Evolutionary conservation across 208 protist genomes (phyloP).

Genomic region (Porcisia hertigi): DNA sequence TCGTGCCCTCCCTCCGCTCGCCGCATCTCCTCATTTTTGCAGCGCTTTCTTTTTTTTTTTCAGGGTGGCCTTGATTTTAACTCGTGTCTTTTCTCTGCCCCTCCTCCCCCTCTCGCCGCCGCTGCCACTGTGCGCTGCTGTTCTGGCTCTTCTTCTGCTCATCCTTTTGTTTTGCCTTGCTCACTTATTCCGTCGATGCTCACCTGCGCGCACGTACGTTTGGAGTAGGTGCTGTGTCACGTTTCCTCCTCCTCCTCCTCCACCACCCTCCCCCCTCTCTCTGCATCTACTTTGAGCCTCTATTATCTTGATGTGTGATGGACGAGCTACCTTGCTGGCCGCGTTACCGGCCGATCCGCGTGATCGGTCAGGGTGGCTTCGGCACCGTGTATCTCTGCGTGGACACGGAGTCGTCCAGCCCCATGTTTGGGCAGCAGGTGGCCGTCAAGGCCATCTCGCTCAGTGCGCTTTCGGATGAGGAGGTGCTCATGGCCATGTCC

Average conservation of each 20-base stretch:
- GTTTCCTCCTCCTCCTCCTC: conserved; percentile 1
- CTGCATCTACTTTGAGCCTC: neutral
- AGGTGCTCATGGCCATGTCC: conserved; percentile 72
- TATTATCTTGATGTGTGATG: neutral
- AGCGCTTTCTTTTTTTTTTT: too few species aligned
- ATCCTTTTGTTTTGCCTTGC: too few species aligned
- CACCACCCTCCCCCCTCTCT: conserved; percentile 10
- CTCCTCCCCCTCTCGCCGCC: too few species aligned
- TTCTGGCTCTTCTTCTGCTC: too few species aligned
- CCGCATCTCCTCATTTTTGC: too few species aligned
- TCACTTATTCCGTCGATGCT: too few species aligned
- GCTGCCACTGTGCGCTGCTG: too few species aligned
- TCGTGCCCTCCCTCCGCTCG: too few species aligned
- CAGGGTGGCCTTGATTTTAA: too few species aligned
- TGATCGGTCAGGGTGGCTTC: conserved; percentile 71
- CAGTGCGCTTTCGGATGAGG: conserved; percentile 48
- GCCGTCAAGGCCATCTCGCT: conserved; percentile 80
- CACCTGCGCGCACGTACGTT: neutral
- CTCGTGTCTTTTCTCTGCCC: too few species aligned
- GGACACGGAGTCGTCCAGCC: conserved; percentile 35
- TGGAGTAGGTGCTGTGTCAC: neutral
- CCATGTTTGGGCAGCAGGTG: conserved; percentile 31
- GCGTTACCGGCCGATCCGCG: conserved; percentile 48
- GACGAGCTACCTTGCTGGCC: conserved; percentile 41
- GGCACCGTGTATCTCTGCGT: conserved; percentile 81